A percentile compares a stretch with the other conserved stretches of the same genome.
Conservation (phyloP, 306 rosid genomes). For the Elaeagnus macrophylla region DNA sequence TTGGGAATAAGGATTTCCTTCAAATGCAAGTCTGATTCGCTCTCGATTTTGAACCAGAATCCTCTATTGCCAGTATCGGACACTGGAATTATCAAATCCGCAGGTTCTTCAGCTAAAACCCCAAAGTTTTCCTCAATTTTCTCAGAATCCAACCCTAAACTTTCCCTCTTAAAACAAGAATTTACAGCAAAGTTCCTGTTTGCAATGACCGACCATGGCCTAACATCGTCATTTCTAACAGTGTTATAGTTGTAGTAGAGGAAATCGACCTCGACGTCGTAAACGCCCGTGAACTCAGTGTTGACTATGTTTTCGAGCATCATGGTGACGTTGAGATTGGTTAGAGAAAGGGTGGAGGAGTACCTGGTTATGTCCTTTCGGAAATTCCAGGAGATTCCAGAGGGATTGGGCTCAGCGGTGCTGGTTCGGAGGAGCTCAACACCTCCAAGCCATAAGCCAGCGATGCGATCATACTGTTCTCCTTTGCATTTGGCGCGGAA, state of each 20-base stretch:
- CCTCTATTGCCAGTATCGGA: conserved; percentile 46
- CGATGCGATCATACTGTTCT: conserved; percentile 77
- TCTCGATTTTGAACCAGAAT: conserved; percentile 57
- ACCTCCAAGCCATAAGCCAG: conserved; percentile 72
- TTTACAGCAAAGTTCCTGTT: conserved; percentile 6
- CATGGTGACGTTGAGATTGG: conserved; percentile 45
- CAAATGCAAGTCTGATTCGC: conserved; percentile 22
- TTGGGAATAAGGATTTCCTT: conserved; percentile 39
- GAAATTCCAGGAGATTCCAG: conserved; percentile 60
- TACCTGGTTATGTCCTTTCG: conserved; percentile 63
- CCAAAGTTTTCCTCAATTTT: conserved; percentile 4
- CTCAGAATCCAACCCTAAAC: neutral
- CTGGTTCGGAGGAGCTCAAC: conserved; percentile 72
- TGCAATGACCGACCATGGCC: conserved; percentile 10
- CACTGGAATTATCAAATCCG: conserved; percentile 71
- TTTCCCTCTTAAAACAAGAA: no score
- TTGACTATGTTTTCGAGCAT: conserved; percentile 67
- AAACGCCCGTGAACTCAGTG: conserved; percentile 52
- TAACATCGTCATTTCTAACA: neutral
- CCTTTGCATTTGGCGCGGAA: conserved; percentile 48
- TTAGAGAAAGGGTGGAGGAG: conserved; percentile 38
- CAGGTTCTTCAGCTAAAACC: neutral
- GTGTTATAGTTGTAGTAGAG: conserved; percentile 21
- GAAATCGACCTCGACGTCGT: conserved; percentile 45
- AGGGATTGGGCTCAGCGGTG: conserved; percentile 55